Base-by-base conservation (phyloP, 768 basidiomycete species). In the Xerocomus spinulosus region DNA sequence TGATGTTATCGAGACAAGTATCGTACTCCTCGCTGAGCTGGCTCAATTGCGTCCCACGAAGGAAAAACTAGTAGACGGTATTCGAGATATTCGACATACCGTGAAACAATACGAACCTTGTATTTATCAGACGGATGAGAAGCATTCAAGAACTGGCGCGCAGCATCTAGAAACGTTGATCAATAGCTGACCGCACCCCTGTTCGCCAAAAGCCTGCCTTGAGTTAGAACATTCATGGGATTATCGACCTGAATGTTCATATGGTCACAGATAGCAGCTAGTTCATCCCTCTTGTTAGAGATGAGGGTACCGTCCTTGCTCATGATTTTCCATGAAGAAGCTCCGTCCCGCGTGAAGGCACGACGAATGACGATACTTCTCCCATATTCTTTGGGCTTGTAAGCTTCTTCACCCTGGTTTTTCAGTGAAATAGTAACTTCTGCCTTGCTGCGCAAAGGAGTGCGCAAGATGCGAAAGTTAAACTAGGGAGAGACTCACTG, bases 161-260 rank as follows among this genome's bases (percentile, higher is more conserved):
- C 66, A 52, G 69, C 61, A 57, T 69, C 63, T 71, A 38, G 45
- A 34, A 38, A 42, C 35, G 37, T 18, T 20, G 8, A 38, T 49
- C n/a, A 52, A 33, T 28, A 35, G 3, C 21, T 1, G 4, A 34
- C 9, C 28, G 41, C n/a, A 24, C 2, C 3, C 20, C 9, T 18
- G 5, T 15, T n/a, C 13, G 20, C 20, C 7, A 18, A 23, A 9
- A 50, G 59, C 21, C 29, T 52, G 77, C 86, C 89, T 75, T 92
- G 91, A 1, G 90, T 93, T 36, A 95, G 75, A 21, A 99, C 85
- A 52, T 91, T 97, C 82, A 97, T 83, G 2, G 94, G 95, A 60
- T 94, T 94, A 63, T 96, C 92, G 50, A 96, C 90, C 62, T 95
- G 92, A 46, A 99, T 90, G 58, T 92, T 92, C 86, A 96, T 95